phyloP scores from a whole-genome alignment of 2,329 filamentous ascomycete genomes.

The Monosporascus sp. region DNA sequence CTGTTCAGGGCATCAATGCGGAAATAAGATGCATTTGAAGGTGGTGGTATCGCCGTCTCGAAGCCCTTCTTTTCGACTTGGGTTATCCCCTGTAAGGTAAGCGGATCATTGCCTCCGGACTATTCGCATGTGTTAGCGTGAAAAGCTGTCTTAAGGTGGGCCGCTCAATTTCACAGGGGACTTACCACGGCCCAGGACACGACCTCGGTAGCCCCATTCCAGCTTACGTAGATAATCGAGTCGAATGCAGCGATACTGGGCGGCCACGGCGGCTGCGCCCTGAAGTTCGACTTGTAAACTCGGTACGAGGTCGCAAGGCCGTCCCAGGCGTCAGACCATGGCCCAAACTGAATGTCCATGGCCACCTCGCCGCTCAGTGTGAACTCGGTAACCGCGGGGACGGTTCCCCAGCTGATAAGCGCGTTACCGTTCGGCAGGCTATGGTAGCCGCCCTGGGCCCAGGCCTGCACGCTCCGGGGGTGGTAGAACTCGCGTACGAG shows the following conservation, averaged over 20 bases:
- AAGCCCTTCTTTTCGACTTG: conserved; percentile 11
- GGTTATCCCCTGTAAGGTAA: conserved; percentile 4
- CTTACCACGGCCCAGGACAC: conserved; percentile 22
- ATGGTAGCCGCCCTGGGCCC: conserved; percentile 43
- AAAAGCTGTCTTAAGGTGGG: neutral
- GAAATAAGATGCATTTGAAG: conserved; percentile 6
- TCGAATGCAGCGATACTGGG: conserved; percentile 18
- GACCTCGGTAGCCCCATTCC: conserved; percentile 41
- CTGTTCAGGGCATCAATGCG: conserved; percentile 12
- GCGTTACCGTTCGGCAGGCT: conserved; percentile 47
- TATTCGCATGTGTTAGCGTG: neutral
- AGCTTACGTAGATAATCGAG: conserved; percentile 31
- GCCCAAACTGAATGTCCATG: conserved; percentile 37
- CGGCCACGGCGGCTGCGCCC: conserved; percentile 28
- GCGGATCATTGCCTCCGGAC: conserved; percentile 10
- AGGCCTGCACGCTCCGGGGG: conserved; percentile 29
- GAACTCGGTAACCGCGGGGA: conserved; percentile 42
- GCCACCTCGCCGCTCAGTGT: conserved; percentile 41
- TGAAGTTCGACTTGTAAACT: conserved; percentile 48
- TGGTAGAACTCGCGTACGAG: conserved; percentile 40
- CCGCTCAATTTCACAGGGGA: neutral
- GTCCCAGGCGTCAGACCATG: conserved; percentile 36
- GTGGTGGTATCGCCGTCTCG: conserved; percentile 12
- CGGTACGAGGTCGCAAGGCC: conserved; percentile 42
- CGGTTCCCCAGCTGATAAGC: conserved; percentile 52